Evolutionary conservation across 371 early-diverging fungal species (phyloP).

Genomic region (Zychaea mexicana): DNA sequence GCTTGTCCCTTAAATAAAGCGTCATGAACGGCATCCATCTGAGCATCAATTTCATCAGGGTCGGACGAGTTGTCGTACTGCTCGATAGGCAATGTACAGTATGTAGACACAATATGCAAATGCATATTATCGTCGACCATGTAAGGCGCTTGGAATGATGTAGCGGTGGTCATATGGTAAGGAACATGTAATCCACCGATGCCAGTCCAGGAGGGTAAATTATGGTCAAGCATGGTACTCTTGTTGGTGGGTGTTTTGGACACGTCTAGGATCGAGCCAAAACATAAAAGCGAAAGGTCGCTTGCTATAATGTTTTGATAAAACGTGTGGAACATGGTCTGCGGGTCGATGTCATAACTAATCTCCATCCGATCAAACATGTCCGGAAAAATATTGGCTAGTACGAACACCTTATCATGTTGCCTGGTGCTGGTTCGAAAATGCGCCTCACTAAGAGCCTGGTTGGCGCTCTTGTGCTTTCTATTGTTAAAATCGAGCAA

Average conservation of each 20-base stretch:
- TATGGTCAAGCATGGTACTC: not conserved
- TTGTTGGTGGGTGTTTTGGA: not conserved
- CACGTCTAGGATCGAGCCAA: not conserved
- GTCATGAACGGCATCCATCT: too few species aligned
- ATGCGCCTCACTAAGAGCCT: not conserved
- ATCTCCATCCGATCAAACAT: not conserved
- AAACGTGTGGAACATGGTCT: not conserved
- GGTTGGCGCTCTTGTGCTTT: not conserved
- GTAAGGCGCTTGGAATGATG: too few species aligned
- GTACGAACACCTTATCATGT: not conserved
- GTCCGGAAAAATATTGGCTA: not conserved
- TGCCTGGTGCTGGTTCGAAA: not conserved
- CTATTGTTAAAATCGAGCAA: not conserved
- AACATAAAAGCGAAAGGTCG: not conserved
- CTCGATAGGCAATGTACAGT: too few species aligned
- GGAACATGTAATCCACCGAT: not conserved
- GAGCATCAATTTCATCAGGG: too few species aligned
- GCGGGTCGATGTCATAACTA: not conserved
- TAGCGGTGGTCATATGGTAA: not conserved
- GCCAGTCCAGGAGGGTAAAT: not conserved
- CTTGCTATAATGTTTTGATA: not conserved
- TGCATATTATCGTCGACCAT: too few species aligned
- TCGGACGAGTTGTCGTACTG: too few species aligned
- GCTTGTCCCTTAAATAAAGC: too few species aligned
- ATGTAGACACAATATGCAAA: too few species aligned